Evolutionary conservation across 2,329 filamentous ascomycete genomes (phyloP).

Genomic region (Fusarium sp.): DNA sequence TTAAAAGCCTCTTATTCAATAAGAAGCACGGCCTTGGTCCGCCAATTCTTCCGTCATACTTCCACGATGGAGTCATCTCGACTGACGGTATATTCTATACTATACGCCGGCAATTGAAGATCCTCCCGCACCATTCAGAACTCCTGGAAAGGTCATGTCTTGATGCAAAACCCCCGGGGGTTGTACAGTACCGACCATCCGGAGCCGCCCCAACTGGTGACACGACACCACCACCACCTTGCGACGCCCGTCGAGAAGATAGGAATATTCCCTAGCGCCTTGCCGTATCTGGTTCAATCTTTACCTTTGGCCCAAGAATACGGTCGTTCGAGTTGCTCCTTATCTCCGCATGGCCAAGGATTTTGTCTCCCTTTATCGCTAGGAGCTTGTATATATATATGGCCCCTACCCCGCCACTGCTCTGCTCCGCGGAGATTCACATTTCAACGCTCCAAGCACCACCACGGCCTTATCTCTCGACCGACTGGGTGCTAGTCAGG

Average conservation of each 20-base stretch:
- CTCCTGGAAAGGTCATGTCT: conserved; percentile 11
- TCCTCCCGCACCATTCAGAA: conserved; percentile 5
- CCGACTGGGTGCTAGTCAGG: conserved; percentile 31
- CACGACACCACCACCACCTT: conserved; percentile 19
- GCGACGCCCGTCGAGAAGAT: conserved; percentile 35
- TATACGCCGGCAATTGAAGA: background rate
- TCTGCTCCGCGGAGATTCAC: conserved; percentile 50
- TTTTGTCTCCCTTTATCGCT: conserved; percentile 31
- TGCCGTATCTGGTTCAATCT: conserved; percentile 17
- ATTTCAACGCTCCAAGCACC: conserved; percentile 35
- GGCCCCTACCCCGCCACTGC: conserved; percentile 32
- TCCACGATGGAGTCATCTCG: background rate
- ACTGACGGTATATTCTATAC: background rate
- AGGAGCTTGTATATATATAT: conserved; percentile 42
- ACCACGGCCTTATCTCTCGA: conserved; percentile 46
- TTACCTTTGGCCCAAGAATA: conserved; percentile 9
- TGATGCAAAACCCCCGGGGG: conserved; percentile 1
- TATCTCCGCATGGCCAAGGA: conserved; percentile 32
- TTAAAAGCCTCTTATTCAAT: background rate
- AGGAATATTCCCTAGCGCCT: conserved; percentile 22
- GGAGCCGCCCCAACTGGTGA: conserved; percentile 19
- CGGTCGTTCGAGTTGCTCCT: conserved; percentile 18
- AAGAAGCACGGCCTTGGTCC: conserved; percentile 1
- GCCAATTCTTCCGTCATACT: background rate
- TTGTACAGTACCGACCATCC: conserved; percentile 4